Conservation (phyloP, 202 grass and related monocot genomes). For the Bolboschoenoplectus hybrid region DNA sequence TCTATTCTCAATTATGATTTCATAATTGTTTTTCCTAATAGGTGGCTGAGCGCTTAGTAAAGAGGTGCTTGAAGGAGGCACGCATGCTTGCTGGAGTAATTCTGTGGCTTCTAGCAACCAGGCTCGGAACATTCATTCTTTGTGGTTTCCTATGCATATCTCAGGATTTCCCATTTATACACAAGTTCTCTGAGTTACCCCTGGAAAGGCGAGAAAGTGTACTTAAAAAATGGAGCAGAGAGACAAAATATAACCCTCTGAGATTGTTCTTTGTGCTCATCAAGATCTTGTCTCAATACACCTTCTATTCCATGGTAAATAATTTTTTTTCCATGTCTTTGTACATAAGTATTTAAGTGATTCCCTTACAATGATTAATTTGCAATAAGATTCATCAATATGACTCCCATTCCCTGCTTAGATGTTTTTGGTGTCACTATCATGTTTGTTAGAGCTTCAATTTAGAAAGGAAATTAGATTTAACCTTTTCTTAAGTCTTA, state of each 20-base stretch:
- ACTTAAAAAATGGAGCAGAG: conserved; percentile 63
- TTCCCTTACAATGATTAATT: background rate
- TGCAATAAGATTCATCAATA: conserved; percentile 13
- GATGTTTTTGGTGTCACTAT: conserved; percentile 4
- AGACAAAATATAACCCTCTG: conserved; percentile 55
- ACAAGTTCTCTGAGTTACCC: conserved; percentile 63
- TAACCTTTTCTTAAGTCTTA: background rate
- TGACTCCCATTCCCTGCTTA: background rate
- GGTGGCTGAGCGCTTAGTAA: conserved; percentile 70
- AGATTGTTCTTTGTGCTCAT: conserved; percentile 65
- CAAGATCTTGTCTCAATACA: conserved; percentile 68
- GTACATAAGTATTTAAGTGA: conserved; percentile 13
- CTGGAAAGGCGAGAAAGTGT: conserved; percentile 53
- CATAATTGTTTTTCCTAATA: conserved; percentile 27
- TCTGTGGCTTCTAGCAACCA: conserved; percentile 74
- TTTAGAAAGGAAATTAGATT: background rate
- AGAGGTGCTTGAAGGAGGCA: conserved; percentile 56
- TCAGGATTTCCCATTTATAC: conserved; percentile 56
- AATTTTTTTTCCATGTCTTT: background rate
- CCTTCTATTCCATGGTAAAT: conserved; percentile 86
- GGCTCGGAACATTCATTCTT: conserved; percentile 67
- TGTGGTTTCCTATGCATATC: conserved; percentile 62
- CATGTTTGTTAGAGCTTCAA: conserved; percentile 20
- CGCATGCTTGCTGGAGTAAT: conserved; percentile 55
- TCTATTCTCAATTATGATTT: conserved; percentile 3